Percentiles rank a stretch among this genome's conserved stretches.
Conservation (phyloP, 192 early-diverging fungal genomes). For the Obelidium mucronatum region DNA sequence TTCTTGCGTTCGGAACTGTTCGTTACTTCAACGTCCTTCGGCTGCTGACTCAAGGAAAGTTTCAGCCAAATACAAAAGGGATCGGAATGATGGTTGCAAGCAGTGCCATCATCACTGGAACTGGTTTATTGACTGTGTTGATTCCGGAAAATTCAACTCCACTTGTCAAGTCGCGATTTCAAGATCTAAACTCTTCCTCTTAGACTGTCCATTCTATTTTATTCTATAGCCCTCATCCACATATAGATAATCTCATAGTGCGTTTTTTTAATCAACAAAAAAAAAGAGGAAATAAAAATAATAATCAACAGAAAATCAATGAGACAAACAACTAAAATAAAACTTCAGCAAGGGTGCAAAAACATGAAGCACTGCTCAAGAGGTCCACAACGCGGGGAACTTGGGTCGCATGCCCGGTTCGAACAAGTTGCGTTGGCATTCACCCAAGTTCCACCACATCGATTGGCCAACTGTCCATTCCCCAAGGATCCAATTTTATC, state of each 20-base stretch:
- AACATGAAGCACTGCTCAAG: background rate
- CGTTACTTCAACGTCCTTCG: background rate
- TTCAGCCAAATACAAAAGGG: constrained; percentile 12
- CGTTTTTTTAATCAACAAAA: too few species aligned
- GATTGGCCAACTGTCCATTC: background rate
- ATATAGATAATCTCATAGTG: too few species aligned
- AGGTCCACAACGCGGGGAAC: background rate
- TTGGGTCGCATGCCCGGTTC: background rate
- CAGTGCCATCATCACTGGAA: background rate
- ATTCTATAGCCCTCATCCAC: too few species aligned
- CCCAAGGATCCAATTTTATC: background rate
- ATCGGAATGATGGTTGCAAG: constrained; percentile 14
- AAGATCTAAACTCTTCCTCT: too few species aligned
- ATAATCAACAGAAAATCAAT: too few species aligned
- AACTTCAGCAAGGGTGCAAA: background rate
- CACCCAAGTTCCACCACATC: constrained; percentile 30
- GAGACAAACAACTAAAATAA: background rate
- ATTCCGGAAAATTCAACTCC: background rate
- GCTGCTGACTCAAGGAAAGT: constrained; percentile 7
- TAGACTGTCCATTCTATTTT: too few species aligned
- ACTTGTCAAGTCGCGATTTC: too few species aligned
- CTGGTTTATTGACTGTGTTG: background rate
- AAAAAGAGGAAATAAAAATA: too few species aligned
- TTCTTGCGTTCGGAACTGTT: background rate
- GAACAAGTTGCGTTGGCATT: background rate